These are phyloP conservation scores for Apium graveolens DNA, from an alignment of 129 eudicot genomes.

Conservation along the genomic window DNA sequence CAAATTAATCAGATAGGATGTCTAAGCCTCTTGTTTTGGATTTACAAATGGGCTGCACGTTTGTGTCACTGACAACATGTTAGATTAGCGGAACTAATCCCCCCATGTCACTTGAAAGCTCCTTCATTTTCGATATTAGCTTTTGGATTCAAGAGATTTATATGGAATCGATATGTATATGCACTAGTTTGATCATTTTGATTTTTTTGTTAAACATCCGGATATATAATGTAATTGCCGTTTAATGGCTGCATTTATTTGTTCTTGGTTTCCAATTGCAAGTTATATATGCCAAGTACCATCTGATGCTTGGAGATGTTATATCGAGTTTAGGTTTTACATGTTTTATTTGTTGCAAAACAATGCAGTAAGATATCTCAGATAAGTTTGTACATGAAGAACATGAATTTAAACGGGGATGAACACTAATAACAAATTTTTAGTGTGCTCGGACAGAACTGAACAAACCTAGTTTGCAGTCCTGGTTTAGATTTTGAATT, in stretches of 20 bases:
- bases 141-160: not conserved
- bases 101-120: not conserved
- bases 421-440: no score
- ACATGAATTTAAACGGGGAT: no score
- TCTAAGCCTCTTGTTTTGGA: not conserved
- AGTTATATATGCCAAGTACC: no score
- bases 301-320: no score
- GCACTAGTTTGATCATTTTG: not conserved
- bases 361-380: no score
- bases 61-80: not conserved
- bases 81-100: not conserved
- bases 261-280: not conserved
- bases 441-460: no score
- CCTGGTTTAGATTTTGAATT: no score
- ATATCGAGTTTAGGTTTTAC: no score
- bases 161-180: not conserved
- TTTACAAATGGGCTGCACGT: not conserved
- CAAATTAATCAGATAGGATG: not conserved
- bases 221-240: not conserved
- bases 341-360: no score
- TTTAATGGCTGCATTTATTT: not conserved
- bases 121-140: not conserved
- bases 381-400: no score
- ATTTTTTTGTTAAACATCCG: not conserved
- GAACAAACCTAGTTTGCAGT: no score